Conservation (phyloP, 805 yeast genomes). For the Debaryomyces castellii region DNA sequence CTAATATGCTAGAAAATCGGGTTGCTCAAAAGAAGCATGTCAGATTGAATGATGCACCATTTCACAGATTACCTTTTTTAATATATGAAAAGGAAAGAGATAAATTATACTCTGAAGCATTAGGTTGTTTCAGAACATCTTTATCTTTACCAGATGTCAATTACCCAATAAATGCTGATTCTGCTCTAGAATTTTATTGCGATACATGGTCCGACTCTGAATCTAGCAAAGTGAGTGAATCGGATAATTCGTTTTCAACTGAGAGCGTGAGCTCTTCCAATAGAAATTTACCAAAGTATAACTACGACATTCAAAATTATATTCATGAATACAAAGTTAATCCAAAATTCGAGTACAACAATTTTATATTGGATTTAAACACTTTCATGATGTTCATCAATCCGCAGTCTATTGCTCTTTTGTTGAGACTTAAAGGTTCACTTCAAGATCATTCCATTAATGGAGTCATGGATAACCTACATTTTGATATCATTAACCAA, state of each 20-base stretch:
- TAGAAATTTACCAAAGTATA: conserved; percentile 18
- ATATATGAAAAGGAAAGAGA: conserved; percentile 52
- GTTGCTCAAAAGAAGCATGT: conserved; percentile 64
- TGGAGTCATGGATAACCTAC: conserved; percentile 62
- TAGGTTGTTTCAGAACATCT: conserved; percentile 57
- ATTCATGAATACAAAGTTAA: conserved; percentile 27
- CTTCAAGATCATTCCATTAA: conserved; percentile 40
- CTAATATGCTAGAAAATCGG: conserved; percentile 45
- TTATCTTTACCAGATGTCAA: conserved; percentile 64
- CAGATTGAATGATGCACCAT: conserved; percentile 74
- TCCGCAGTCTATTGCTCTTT: conserved; percentile 41
- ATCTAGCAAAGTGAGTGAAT: not conserved
- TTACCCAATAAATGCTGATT: conserved; percentile 52
- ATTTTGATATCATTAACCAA: conserved; percentile 52
- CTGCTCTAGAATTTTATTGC: not conserved
- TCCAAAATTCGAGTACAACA: conserved; percentile 51
- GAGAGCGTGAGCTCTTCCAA: not conserved
- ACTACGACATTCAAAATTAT: conserved; percentile 31
- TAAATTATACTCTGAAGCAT: conserved; percentile 45
- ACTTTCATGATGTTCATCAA: conserved; percentile 46
- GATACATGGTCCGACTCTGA: not conserved
- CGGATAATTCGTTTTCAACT: not conserved
- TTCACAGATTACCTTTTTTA: conserved; percentile 75
- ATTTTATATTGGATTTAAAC: conserved; percentile 55
- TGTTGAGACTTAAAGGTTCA: conserved; percentile 36